Evolutionary conservation across 495 filamentous ascomycete species (phyloP), one percentile per base, ranked within the genome.

Genomic region (Copromyces sp.): DNA sequence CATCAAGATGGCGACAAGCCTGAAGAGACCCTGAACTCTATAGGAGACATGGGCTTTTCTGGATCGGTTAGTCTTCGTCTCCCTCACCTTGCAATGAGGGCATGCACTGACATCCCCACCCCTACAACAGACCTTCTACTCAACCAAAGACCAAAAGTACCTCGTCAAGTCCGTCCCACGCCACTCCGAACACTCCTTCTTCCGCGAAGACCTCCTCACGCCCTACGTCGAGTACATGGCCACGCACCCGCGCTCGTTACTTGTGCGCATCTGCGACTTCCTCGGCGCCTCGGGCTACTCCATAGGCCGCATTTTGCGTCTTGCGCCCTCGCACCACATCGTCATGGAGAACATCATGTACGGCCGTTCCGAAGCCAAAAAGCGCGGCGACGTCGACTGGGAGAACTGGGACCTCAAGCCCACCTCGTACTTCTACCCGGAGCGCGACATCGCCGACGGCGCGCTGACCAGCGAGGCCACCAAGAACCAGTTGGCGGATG

Each of bases 391-490:
- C 3, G 79, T 81, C 0, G 81, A 84, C 9, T 93, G 90, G 90
- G 89, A 92, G 72, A 86, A 85, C 0, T 92, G 89, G 82, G 90
- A 93, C 47, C 86, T 93, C 17, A 93, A 93, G 75, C 90, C 90
- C 0, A 87, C 84, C 32, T 87, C 87, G 44, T 93, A 92, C 78
- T 92, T 92, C 82, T 91, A 88, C 73, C 90, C 90, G 0, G 90
- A 92, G 80, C 82, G 90, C 1, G 90, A 93, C 71, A 82, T 93
- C 9, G 81, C 90, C 0, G 88, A 87, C 3, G 88, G 87, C 0
- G 79, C 81, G 0, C 81, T 93, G 0, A 83, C 90, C 0, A 87
- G 86, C 59, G 82, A 91, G 69, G 85, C 84, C 3, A 90, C 89
- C 12, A 84, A 89, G 74, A 82, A 82, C 39, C 85, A 84, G 71